Conservation (phyloP, 2,329 filamentous ascomycete species). For the Epicoccum nigrum region DNA sequence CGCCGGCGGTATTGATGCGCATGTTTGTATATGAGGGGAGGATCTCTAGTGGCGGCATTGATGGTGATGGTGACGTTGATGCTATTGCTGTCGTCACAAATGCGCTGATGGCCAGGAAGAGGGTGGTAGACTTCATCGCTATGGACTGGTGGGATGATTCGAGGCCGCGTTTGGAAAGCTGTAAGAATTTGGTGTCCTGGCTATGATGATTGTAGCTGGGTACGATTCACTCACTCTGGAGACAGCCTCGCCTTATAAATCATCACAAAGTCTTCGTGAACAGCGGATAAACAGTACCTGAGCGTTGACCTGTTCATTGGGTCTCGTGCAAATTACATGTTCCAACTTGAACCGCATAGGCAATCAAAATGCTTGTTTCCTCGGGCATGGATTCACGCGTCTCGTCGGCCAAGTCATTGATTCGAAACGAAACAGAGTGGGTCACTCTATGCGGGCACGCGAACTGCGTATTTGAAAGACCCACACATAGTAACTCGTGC, state of each 20-base stretch:
- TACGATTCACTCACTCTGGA: neutral
- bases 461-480: neutral
- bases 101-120: neutral
- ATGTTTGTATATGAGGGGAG: slow-evolving; percentile 1
- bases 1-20: slow-evolving; percentile 1
- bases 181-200: neutral
- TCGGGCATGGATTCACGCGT: neutral
- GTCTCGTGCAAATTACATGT: slow-evolving; percentile 8
- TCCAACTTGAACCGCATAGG: neutral
- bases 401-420: neutral
- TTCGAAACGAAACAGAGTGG: slow-evolving; percentile 14
- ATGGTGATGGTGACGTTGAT: neutral
- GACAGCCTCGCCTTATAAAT: slow-evolving; percentile 3
- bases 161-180: neutral
- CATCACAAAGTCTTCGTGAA: neutral
- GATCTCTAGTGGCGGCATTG: too few relatives aligned
- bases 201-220: neutral
- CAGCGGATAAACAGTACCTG: neutral
- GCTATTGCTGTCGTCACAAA: neutral
- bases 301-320: neutral
- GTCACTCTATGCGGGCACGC: neutral
- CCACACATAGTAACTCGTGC: neutral
- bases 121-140: neutral
- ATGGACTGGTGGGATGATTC: neutral
- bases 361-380: neutral